These are phyloP conservation scores for Saturnispora mendoncae DNA, from an alignment of 805 yeast species.

Conservation along the genomic window DNA sequence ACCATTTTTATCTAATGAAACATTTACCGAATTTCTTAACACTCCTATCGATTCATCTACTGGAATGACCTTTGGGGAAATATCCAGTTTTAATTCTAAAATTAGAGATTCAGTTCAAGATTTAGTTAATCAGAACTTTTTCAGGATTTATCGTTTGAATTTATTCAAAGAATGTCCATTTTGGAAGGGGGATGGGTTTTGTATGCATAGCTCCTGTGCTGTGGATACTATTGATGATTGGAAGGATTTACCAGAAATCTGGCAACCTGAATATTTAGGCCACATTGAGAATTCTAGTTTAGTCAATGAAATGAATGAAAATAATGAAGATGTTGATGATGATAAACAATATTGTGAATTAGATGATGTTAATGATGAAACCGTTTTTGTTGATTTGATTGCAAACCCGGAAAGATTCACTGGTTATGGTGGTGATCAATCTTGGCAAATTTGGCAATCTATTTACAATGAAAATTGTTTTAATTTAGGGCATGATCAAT, in stretches of 20 bases:
- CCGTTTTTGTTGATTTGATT: constrained; percentile 76
- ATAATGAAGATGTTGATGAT: constrained; percentile 10
- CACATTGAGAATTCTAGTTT: constrained; percentile 30
- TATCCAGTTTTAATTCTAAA: constrained; percentile 41
- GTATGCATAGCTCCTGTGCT: constrained; percentile 84
- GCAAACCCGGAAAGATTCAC: constrained; percentile 95
- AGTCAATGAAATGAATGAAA: constrained; percentile 28
- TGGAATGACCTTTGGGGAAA: constrained; percentile 33
- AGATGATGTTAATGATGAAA: constrained; percentile 48
- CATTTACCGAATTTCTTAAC: constrained; percentile 15
- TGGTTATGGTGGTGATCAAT: constrained; percentile 90
- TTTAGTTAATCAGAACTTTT: constrained; percentile 67
- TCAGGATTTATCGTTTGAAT: constrained; percentile 80
- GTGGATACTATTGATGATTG: constrained; percentile 77
- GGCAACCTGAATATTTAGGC: constrained; percentile 69
- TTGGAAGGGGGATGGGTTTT: constrained; percentile 73
- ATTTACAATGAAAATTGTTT: constrained; percentile 91
- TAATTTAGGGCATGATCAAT: constrained; percentile 37
- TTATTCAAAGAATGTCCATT: constrained; percentile 78
- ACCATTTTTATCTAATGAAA: constrained; percentile 22
- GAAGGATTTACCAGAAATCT: constrained; percentile 58
- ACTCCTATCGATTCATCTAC: constrained; percentile 24
- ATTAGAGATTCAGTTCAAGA: constrained; percentile 50
- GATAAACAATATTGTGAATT: constrained; percentile 58
- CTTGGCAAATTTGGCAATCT: constrained; percentile 86